Evolutionary conservation across 2,329 filamentous ascomycete species (phyloP), one percentile per base, ranked within the genome.

Genomic region (Chrysoporthe cubensis): DNA sequence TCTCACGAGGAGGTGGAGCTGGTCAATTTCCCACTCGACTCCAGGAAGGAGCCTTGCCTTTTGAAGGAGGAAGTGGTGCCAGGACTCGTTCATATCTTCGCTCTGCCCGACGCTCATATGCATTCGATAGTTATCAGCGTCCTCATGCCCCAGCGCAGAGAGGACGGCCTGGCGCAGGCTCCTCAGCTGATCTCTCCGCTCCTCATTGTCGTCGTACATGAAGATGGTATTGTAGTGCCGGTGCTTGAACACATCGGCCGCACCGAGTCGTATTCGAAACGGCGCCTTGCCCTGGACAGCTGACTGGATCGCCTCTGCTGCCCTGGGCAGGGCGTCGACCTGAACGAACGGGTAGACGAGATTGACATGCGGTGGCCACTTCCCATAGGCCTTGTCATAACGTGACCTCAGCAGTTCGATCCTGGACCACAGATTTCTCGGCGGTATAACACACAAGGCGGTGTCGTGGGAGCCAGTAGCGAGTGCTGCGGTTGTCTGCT

Each of bases 311-410:
- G 76, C 73, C 3, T 79, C 74, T 1, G 78, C 78, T 1, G 84
- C 86, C 26, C 74, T 72, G 1, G 77, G 72, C 2, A 91, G 79
- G 9, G 72, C 71, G 2, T 85, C 81, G 0, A 80, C 77, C 2
- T 77, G 74, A 7, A 90, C 86, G 74, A 91, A 91, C 0, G 89
- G 90, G 73, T 91, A 91, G 32, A 90, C 72, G 37, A 91, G 76
- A 71, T 91, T 91, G 72, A 91, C 74, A 72, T 91, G 89, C 14
- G 88, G 86, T 3, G 89, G 88, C 89, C 90, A 91, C 76, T 82
- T 86, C 37, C 79, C 80, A 71, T 84, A 85, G 0, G 84, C 82
- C 69, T 87, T 87, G 75, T 91, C 89, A 76, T 91, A 88, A 14
- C 88, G 78, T n/a, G 79, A 81, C 57, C 89, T 84, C 3, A 92